Evolutionary conservation across 129 eudicot genomes (phyloP).

Genomic region (Silybum marianum): DNA sequence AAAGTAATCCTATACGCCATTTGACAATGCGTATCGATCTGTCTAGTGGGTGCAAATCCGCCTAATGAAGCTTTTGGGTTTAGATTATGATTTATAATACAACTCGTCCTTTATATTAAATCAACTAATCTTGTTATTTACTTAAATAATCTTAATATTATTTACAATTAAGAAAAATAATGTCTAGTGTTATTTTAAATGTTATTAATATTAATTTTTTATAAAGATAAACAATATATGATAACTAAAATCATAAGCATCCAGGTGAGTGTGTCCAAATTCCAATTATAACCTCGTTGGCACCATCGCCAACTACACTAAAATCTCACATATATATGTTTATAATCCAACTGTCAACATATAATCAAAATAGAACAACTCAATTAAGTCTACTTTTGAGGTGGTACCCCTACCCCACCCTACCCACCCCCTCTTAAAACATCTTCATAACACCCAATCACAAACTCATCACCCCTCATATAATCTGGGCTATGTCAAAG

Average conservation of each 20-base stretch:
- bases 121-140: too few relatives aligned
- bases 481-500: not conserved
- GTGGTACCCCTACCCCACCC: slow-evolving; percentile 16
- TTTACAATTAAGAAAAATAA: not conserved
- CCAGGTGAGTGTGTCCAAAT: slow-evolving; percentile 36
- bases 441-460: slow-evolving; percentile 14
- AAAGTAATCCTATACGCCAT: too few relatives aligned
- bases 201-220: not conserved
- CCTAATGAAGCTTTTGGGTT: too few relatives aligned
- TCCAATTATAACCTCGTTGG: slow-evolving; percentile 40
- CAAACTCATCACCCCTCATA: slow-evolving; percentile 3
- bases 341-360: slow-evolving; percentile 34
- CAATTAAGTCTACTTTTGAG: slow-evolving; percentile 29
- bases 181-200: not conserved
- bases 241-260: slow-evolving; percentile 16
- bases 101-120: too few relatives aligned
- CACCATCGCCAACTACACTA: slow-evolving; percentile 27
- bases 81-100: too few relatives aligned
- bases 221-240: not conserved
- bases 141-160: not conserved
- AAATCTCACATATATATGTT: slow-evolving; percentile 5
- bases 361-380: slow-evolving; percentile 26
- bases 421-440: slow-evolving; percentile 16
- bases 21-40: too few relatives aligned
- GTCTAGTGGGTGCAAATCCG: too few relatives aligned